These are phyloP conservation scores for Volvariella volvacea DNA, from an alignment of 1,284 basidiomycete genomes.

Conservation along the genomic window DNA sequence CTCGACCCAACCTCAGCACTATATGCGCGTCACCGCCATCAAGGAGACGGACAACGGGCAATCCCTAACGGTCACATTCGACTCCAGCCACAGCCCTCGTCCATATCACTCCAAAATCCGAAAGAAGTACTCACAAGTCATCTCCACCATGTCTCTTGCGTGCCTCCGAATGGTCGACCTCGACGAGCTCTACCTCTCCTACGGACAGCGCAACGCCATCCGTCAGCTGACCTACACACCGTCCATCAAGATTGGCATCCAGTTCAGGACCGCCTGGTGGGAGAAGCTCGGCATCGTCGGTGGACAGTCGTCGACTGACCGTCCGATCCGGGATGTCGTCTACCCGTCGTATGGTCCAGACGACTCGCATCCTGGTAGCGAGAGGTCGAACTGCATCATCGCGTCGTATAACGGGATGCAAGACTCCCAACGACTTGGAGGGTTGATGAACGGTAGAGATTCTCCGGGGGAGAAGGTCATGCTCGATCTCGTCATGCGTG, in stretches of 20 bases:
- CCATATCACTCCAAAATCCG: conserved; percentile 4
- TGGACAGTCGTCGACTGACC: conserved; percentile 18
- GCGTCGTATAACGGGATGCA: conserved; percentile 19
- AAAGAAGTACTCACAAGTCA: conserved; percentile 15
- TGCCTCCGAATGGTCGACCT: conserved; percentile 13
- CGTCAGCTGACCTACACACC: conserved; percentile 15
- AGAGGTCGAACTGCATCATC: conserved; percentile 14
- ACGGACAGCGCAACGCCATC: conserved; percentile 15
- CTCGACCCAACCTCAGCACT: no score
- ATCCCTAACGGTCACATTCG: conserved; percentile 5
- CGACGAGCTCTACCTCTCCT: conserved; percentile 8
- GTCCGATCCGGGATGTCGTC: conserved; percentile 15
- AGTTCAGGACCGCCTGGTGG: conserved; percentile 18
- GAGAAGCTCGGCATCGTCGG: conserved; percentile 14
- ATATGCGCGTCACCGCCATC: conserved; percentile 7
- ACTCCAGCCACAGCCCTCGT: no score
- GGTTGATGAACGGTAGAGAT: conserved; percentile 15
- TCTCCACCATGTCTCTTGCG: conserved; percentile 15
- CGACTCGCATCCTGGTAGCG: conserved; percentile 1
- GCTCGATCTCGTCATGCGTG: conserved; percentile 12
- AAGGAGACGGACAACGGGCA: conserved; percentile 1
- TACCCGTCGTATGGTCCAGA: conserved; percentile 18
- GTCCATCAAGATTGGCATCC: conserved; percentile 18
- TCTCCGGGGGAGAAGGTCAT: conserved; percentile 9
- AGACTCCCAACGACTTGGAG: conserved; percentile 14